phyloP scores from a whole-genome alignment of 768 basidiomycete genomes.

The Sarcodon sp. region DNA sequence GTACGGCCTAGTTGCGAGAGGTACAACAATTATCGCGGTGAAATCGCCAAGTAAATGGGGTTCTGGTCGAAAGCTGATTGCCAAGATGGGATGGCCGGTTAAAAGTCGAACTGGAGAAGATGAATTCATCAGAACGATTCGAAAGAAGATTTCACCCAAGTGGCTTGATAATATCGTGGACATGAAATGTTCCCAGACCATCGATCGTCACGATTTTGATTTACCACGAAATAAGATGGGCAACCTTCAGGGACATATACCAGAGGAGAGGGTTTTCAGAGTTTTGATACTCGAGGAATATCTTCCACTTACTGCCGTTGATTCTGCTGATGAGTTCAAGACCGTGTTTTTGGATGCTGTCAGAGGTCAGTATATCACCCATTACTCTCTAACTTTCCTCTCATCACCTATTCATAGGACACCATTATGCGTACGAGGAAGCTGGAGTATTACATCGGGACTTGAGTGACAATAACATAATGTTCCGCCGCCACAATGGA shows the following conservation, averaged over 20 bases:
- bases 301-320: constrained; percentile 11
- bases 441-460: constrained; percentile 17
- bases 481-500: constrained; percentile 9
- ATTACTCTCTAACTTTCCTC: background rate
- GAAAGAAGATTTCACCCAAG: background rate
- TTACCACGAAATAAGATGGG: constrained; percentile 6
- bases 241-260: background rate
- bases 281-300: constrained; percentile 11
- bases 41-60: background rate
- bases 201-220: constrained; percentile 1
- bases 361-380: constrained; percentile 14
- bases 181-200: constrained; percentile 1
- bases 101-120: background rate
- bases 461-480: constrained; percentile 19
- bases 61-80: background rate
- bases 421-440: constrained; percentile 11
- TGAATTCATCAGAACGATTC: background rate
- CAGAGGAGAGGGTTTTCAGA: constrained; percentile 8
- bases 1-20: constrained; percentile 1
- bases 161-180: constrained; percentile 2
- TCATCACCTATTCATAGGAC: constrained; percentile 8
- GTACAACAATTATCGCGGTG: constrained; percentile 1
- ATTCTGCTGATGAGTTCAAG: constrained; percentile 13
- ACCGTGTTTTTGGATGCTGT: constrained; percentile 16
- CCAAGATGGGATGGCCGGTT: constrained; percentile 4